Conservation (phyloP, 148 eudicot genomes). For the Chenopodium album region DNA sequence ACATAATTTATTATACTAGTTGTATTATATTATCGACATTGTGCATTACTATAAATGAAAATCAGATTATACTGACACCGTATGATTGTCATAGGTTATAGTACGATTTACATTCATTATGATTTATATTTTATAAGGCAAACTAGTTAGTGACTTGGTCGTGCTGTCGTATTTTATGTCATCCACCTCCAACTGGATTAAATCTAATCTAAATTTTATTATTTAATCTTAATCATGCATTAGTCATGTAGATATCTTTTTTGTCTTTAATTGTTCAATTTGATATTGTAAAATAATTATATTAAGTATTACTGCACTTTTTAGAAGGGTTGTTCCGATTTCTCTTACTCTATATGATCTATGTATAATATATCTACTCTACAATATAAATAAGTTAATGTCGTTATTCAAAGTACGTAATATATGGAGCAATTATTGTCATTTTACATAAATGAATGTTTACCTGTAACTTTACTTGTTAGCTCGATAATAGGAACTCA, state of each 20-base stretch:
- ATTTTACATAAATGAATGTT: too few species aligned
- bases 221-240: background rate
- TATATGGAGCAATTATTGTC: too few species aligned
- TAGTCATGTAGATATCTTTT: background rate
- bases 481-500: too few species aligned
- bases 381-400: too few species aligned
- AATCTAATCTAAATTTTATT: background rate
- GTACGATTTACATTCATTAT: background rate
- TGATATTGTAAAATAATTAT: too few species aligned
- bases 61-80: background rate
- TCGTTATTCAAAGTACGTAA: too few species aligned
- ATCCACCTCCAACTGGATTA: background rate
- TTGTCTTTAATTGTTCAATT: background rate
- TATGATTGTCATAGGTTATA: background rate
- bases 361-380: too few species aligned
- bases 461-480: too few species aligned
- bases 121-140: background rate
- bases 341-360: too few species aligned
- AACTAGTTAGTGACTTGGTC: slow-evolving; percentile 5
- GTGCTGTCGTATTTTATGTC: background rate
- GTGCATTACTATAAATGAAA: background rate
- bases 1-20: background rate
- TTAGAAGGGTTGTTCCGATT: too few species aligned
- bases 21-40: background rate
- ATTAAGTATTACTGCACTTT: too few species aligned